Evolutionary conservation across 371 early-diverging fungal species (phyloP), one percentile per base, ranked within the genome.

Genomic region (Mucor lusitanicus): DNA sequence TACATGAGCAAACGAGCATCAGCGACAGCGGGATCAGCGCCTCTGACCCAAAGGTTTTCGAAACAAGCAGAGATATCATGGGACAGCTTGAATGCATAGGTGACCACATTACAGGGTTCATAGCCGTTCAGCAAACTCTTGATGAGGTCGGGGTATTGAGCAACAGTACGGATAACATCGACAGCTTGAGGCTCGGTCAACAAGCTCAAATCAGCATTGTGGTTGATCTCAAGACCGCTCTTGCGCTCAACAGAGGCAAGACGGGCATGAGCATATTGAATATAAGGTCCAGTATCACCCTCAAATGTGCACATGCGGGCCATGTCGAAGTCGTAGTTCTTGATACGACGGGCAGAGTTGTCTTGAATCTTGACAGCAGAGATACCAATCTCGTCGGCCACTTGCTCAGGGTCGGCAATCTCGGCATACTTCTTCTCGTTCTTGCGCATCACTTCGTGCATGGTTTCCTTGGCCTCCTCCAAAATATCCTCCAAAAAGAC

Each of bases 211-310:
- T 93, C 87, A 4, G 87, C 90, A 28, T 88, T 77, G 37, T 80
- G 82, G 75, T 87, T 89, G 59, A 91, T 74, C 42, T 72, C 53
- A 56, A 85, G 77, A 59, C 82, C 85, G 27, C 88, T 81, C 76
- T 87, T 91, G 75, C 98, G 96, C 82, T 95, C 94, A 58, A 99
- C 91, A 61, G 98, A 97, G 83, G 93, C 92, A 33, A 98, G 85
- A 77, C 99, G 97, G 44, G 98, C 93, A 81, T 98, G 96, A 39
- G 99, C 95, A 76, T 94, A 99, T 87, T 99, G 99, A 21, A 99
- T 87, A 82, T 99, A 99, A 48, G 99, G 99, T 17, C 99, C 99
- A 57, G 99, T 99, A 78, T 98, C 98, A 61, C 99, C 99, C 80
- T 98, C 98, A 74, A 97, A 98, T 64, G 92, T 88, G 77, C 97